A percentile compares a stretch with the other conserved stretches of the same genome.
These are phyloP conservation scores for Huntiella decipiens DNA, from an alignment of 2,329 filamentous ascomycete genomes.

Conservation along the genomic window DNA sequence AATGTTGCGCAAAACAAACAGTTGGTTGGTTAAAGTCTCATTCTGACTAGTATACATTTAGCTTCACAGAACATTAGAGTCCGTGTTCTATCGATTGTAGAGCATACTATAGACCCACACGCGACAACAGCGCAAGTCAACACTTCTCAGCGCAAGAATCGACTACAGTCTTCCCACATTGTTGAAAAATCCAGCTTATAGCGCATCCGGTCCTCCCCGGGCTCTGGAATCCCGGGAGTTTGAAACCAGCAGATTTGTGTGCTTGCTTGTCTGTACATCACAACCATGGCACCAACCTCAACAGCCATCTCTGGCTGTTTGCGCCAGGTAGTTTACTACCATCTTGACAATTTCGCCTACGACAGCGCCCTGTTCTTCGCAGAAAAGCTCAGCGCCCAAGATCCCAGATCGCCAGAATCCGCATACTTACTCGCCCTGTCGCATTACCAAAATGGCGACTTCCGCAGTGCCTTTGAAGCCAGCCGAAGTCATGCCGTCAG, in stretches of 20 bases:
- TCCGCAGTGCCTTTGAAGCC: conserved; percentile 69
- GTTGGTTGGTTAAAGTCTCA: too few relatives aligned
- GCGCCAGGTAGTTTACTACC: conserved; percentile 43
- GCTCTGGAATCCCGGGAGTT: too few relatives aligned
- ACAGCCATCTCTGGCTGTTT: conserved; percentile 32
- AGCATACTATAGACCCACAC: too few relatives aligned
- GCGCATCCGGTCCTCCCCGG: too few relatives aligned
- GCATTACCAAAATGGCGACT: conserved; percentile 64
- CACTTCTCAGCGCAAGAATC: too few relatives aligned
- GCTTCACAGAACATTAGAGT: too few relatives aligned
- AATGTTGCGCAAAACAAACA: too few relatives aligned
- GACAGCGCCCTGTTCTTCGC: conserved; percentile 90
- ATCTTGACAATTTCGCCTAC: conserved; percentile 74
- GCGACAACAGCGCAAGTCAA: too few relatives aligned
- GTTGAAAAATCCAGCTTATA: too few relatives aligned
- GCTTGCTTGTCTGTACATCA: neutral
- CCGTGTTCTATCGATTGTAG: too few relatives aligned
- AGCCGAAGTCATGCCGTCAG: conserved; percentile 52
- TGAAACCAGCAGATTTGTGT: neutral
- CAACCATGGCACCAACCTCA: conserved; percentile 33
- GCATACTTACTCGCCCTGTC: conserved; percentile 70
- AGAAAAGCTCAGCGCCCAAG: conserved; percentile 67
- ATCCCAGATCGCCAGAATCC: conserved; percentile 62
- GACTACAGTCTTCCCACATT: too few relatives aligned
- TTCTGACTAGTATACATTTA: too few relatives aligned